phyloP scores from a whole-genome alignment of 257 asterid species.

The Paraleonurus japonicus region DNA sequence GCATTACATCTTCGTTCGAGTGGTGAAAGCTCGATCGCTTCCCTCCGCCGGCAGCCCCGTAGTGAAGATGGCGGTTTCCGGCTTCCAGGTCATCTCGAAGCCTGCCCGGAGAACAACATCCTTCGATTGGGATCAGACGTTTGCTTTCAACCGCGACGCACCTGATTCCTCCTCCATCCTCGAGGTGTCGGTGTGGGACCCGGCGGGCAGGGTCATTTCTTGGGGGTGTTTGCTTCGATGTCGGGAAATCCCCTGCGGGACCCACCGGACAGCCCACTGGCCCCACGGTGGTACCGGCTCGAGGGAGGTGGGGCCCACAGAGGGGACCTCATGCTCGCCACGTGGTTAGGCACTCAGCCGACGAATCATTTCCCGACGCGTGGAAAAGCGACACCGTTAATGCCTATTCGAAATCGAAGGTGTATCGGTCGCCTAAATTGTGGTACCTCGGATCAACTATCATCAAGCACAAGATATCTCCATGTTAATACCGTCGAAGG shows the following conservation, averaged over 20 bases:
- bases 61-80: constrained; percentile 67
- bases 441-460: constrained; percentile 79
- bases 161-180: constrained; percentile 65
- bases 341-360: constrained; percentile 96
- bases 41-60: constrained; percentile 72
- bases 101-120: constrained; percentile 61
- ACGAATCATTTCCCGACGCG: constrained; percentile 84
- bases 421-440: constrained; percentile 81
- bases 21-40: constrained; percentile 73
- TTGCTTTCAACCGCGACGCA: constrained; percentile 63
- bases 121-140: constrained; percentile 88
- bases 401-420: constrained; percentile 58
- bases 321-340: constrained; percentile 90
- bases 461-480: constrained; percentile 70
- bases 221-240: constrained; percentile 91
- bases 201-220: constrained; percentile 48
- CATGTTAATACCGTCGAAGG: constrained; percentile 34
- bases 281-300: constrained; percentile 91
- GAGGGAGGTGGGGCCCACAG: constrained; percentile 89
- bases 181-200: constrained; percentile 88
- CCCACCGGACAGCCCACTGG: constrained; percentile 87
- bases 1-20: constrained; percentile 78
- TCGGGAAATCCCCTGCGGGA: constrained; percentile 83
- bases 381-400: constrained; percentile 75
- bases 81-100: constrained; percentile 58